These are phyloP conservation scores for Metschnikowia lachancei DNA, from an alignment of 805 yeast genomes.

Conservation along the genomic window DNA sequence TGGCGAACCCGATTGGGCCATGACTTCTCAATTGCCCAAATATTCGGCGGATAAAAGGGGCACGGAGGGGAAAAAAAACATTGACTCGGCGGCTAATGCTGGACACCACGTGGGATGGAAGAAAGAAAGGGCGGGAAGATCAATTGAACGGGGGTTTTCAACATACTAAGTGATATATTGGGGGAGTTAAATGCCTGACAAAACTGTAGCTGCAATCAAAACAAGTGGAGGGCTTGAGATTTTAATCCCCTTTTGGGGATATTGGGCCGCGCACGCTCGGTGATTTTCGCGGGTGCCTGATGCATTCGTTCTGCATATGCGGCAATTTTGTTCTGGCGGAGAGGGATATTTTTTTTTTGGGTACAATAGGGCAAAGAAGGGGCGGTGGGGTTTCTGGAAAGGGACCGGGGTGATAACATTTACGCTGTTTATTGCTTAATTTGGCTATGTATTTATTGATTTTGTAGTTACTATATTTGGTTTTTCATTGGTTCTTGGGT, in stretches of 20 bases:
- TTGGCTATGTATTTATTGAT: too few species aligned
- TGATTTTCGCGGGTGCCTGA: constrained; percentile 3
- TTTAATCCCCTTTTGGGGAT: constrained; percentile 22
- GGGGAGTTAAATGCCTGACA: constrained; percentile 9
- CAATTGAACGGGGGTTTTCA: not conserved
- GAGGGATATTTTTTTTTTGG: constrained; percentile 2
- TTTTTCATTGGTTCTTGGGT: too few species aligned
- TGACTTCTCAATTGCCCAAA: not conserved
- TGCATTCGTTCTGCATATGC: constrained; percentile 6
- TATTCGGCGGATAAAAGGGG: too few species aligned
- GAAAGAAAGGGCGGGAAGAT: too few species aligned
- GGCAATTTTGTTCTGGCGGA: constrained; percentile 11
- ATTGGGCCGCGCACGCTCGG: constrained; percentile 18
- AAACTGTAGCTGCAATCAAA: constrained; percentile 16
- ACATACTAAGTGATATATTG: constrained; percentile 7
- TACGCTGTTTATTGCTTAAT: too few species aligned
- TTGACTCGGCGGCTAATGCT: too few species aligned
- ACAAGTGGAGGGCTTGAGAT: constrained; percentile 19
- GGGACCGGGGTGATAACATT: too few species aligned
- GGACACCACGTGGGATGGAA: too few species aligned
- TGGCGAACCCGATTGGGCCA: constrained; percentile 24
- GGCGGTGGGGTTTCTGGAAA: too few species aligned
- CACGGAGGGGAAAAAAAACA: too few species aligned
- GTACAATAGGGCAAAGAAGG: too few species aligned
- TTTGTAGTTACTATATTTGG: too few species aligned